Evolutionary conservation across 2,329 filamentous ascomycete species (phyloP).

Genomic region (Fusarium piperis): DNA sequence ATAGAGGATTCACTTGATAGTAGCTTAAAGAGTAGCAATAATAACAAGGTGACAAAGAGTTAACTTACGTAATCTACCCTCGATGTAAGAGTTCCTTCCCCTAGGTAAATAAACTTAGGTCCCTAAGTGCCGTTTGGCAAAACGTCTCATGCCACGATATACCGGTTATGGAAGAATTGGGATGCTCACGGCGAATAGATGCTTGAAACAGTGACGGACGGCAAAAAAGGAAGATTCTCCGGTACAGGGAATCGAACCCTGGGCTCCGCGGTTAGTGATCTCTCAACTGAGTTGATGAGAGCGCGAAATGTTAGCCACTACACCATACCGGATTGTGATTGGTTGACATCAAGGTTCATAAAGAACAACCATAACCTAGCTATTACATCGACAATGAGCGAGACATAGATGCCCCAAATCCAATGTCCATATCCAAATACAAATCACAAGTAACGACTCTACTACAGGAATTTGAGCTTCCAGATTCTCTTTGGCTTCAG

Average conservation of each 20-base stretch:
- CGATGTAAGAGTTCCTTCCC: background rate
- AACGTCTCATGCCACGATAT: background rate
- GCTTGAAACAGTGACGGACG: background rate
- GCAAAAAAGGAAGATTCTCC: background rate
- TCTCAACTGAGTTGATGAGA: constrained; percentile 28
- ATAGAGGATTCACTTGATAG: background rate
- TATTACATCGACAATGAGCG: background rate
- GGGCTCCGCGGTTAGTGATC: background rate
- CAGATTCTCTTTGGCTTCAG: background rate
- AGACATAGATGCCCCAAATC: background rate
- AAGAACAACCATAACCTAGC: background rate
- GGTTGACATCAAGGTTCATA: background rate
- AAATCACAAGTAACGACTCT: background rate
- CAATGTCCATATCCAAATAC: background rate
- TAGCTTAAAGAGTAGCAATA: background rate
- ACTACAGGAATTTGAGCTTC: background rate
- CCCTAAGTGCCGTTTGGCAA: background rate
- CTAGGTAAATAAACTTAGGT: background rate
- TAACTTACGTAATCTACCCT: background rate
- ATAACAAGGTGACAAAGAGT: background rate
- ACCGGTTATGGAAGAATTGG: background rate
- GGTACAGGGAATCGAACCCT: background rate
- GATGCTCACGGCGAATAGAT: background rate
- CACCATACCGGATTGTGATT: constrained; percentile 25
- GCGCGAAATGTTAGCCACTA: constrained; percentile 43